Base-by-base conservation (phyloP, 495 filamentous ascomycete genomes). In the Podospora appendiculata region DNA sequence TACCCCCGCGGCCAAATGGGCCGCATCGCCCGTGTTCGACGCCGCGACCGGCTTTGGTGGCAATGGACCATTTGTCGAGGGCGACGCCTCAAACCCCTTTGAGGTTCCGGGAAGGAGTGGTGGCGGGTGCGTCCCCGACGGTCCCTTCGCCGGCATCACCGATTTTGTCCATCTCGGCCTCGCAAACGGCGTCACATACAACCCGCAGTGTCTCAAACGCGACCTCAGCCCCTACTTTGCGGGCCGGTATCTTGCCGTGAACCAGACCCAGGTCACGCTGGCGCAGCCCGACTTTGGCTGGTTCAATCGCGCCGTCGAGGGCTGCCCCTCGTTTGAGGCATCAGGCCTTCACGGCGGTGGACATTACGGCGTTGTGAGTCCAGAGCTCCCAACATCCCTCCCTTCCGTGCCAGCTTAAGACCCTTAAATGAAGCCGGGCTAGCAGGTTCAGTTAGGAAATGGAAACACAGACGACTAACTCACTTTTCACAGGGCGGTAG, bases 41-140 rank as follows among this genome's bases (percentile, higher is more conserved):
- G 61, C 3, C 33, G 56, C 11, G 55, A 68, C 47, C 60, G 62
- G 13, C 64, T 45, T 63, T 62, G 36, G 68, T 16, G 68, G 68
- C 17, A 66, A 61, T 40, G 68, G 68, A 16, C 47, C 41, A 5
- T 52, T n/a, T 19, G 33, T 52, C 6, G 32, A 25, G 8, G 58
- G 58, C n/a, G 42, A 45, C 43, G 25, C 42, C 3, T 32, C 7
- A 1, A 52, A 40, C 9, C 35, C 42, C n/a, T 34, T 12, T n/a
- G 48, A 10, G 25, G 44, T 32, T 8, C 50, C 48, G 12, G 54
- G 48, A 17, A 42, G 44, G 13, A 60, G 39, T 3, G 81, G 80
- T 35, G 81, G 81, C 12, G 81, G 9, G 12, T 85, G 80, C 55
- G 74, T 84, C 19, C 74, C 63, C 5, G 64, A 60, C 48, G 81